These are phyloP conservation scores for Naganishia vaughanmartiniae DNA, from an alignment of 768 basidiomycete species.

Conservation along the genomic window DNA sequence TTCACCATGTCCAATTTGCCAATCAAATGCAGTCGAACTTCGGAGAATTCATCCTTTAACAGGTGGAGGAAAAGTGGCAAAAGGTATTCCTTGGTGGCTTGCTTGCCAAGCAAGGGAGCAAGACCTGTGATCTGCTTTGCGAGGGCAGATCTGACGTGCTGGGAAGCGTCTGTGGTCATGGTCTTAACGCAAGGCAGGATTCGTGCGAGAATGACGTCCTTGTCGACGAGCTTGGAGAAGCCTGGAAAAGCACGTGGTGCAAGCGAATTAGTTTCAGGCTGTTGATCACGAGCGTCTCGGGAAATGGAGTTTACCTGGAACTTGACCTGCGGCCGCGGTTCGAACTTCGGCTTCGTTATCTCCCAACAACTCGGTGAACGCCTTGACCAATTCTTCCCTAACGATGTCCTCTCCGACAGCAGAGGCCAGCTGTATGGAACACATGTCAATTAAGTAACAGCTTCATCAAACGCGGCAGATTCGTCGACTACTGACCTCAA, in stretches of 20 bases:
- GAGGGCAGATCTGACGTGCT: slow-evolving; percentile 94
- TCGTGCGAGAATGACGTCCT: slow-evolving; percentile 86
- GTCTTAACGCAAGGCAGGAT: slow-evolving; percentile 94
- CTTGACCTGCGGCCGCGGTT: slow-evolving; percentile 91
- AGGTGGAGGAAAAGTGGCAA: slow-evolving; percentile 93
- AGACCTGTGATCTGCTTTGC: slow-evolving; percentile 95
- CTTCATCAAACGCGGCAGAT: neutral
- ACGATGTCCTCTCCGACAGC: slow-evolving; percentile 85
- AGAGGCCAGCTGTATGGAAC: slow-evolving; percentile 69
- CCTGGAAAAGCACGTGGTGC: slow-evolving; percentile 57
- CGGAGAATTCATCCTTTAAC: slow-evolving; percentile 97
- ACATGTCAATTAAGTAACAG: neutral
- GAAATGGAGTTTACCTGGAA: slow-evolving; percentile 68
- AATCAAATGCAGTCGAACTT: slow-evolving; percentile 95
- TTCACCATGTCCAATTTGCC: slow-evolving; percentile 97
- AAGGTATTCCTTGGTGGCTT: slow-evolving; percentile 92
- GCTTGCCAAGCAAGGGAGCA: slow-evolving; percentile 87
- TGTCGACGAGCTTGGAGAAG: slow-evolving; percentile 88
- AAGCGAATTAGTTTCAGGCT: neutral
- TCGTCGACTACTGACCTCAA: slow-evolving; percentile 62
- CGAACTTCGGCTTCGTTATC: slow-evolving; percentile 99
- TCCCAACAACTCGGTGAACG: slow-evolving; percentile 89
- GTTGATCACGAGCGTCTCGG: neutral
- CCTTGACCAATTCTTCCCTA: slow-evolving; percentile 86
- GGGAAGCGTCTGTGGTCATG: slow-evolving; percentile 85